Conservation (phyloP, 345 rosid species). For the Dovyalis caffra region DNA sequence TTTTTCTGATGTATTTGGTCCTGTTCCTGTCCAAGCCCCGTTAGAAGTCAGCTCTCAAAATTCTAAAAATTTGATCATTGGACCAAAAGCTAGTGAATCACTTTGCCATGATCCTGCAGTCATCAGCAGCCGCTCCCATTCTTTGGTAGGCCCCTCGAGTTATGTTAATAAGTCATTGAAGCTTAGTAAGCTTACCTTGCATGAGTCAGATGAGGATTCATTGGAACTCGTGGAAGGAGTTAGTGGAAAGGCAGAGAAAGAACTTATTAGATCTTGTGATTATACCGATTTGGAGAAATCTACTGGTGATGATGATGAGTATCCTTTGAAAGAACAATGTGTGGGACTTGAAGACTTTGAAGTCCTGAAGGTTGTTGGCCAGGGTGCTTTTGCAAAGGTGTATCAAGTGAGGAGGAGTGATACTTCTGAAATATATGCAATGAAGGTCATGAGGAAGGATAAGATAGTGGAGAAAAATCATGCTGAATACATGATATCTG, state of each 20-base stretch:
- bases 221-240: constrained; percentile 43
- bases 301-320: constrained; percentile 27
- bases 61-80: constrained; percentile 26
- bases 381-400: constrained; percentile 95
- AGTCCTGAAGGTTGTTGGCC: constrained; percentile 80
- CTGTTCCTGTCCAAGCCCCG: too few relatives aligned
- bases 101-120: constrained; percentile 65
- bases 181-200: constrained; percentile 56
- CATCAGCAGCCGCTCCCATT: constrained; percentile 74
- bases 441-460: constrained; percentile 99
- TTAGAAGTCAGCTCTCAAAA: too few relatives aligned
- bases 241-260: constrained; percentile 26
- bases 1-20: constrained; percentile 73
- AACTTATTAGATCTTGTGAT: too few relatives aligned
- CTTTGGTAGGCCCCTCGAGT: constrained; percentile 83
- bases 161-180: constrained; percentile 52
- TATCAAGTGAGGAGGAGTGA: constrained; percentile 80
- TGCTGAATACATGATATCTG: constrained; percentile 91
- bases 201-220: constrained; percentile 47
- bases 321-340: constrained; percentile 20
- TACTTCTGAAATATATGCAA: constrained; percentile 79
- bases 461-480: constrained; percentile 88
- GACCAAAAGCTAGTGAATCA: constrained; percentile 36
- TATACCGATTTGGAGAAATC: constrained; percentile 38
- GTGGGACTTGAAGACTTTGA: constrained; percentile 86